These are phyloP conservation scores for Scenedesmus sp. DNA, from an alignment of 163 green algal species.

Conservation along the genomic window DNA sequence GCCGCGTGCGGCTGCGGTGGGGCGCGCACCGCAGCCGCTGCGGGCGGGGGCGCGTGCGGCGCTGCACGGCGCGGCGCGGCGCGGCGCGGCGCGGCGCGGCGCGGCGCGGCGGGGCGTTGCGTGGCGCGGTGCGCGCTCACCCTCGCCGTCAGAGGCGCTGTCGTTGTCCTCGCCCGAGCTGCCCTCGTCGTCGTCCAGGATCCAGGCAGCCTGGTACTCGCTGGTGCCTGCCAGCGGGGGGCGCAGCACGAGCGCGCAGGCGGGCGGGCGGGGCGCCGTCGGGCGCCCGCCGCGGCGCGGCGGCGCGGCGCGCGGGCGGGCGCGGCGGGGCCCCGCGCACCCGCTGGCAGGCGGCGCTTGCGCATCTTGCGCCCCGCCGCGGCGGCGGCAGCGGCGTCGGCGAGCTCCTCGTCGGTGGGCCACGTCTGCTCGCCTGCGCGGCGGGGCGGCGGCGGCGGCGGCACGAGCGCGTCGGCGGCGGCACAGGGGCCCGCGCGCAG, in stretches of 20 bases:
- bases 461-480: no score
- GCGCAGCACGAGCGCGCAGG: no score
- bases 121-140: no score
- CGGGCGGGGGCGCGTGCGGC: neutral
- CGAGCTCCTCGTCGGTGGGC: conserved; percentile 83
- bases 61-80: conserved; percentile 19
- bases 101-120: no score
- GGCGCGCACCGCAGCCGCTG: conserved; percentile 10
- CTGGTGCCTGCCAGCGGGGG: conserved; percentile 81
- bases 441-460: no score
- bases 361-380: conserved; percentile 16
- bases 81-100: no score
- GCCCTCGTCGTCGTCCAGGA: conserved; percentile 78
- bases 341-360: conserved; percentile 54
- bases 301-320: no score
- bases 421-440: conserved; percentile 87
- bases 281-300: no score
- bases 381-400: conserved; percentile 52
- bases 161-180: conserved; percentile 48
- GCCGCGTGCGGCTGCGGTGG: no score
- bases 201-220: conserved; percentile 95
- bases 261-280: no score
- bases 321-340: no score
- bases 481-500: no score
- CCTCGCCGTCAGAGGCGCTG: neutral